Conservation (phyloP, 352 stramenopile species). For the Phytophthora cryptogea region DNA sequence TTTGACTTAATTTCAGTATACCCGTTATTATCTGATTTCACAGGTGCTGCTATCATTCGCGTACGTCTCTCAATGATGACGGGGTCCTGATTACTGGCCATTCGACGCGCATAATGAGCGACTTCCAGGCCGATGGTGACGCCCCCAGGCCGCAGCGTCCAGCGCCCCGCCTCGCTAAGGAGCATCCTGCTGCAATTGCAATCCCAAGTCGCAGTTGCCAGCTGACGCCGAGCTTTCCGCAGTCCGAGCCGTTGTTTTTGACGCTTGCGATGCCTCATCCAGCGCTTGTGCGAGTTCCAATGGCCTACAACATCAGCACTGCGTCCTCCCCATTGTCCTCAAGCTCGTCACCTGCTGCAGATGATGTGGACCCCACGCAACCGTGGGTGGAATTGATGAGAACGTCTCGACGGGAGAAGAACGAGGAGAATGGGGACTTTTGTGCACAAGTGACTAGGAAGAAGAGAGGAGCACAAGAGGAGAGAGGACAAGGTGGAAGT, state of each 20-base stretch:
- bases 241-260: slow-evolving; percentile 14
- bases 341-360: slow-evolving; percentile 9
- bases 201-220: not conserved
- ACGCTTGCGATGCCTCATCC: slow-evolving; percentile 11
- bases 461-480: slow-evolving; percentile 6
- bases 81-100: slow-evolving; percentile 21
- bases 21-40: too few relatives aligned
- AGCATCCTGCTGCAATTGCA: not conserved
- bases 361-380: slow-evolving; percentile 6
- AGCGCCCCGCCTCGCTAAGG: slow-evolving; percentile 9
- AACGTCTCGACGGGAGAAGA: not conserved
- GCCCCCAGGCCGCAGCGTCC: not conserved
- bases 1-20: too few relatives aligned
- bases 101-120: slow-evolving; percentile 5
- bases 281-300: not conserved
- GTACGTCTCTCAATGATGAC: not conserved
- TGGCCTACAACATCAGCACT: slow-evolving; percentile 7
- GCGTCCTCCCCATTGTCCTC: slow-evolving; percentile 22
- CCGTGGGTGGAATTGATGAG: slow-evolving; percentile 27
- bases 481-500: not conserved
- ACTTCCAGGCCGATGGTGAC: slow-evolving; percentile 10
- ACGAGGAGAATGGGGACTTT: slow-evolving; percentile 1
- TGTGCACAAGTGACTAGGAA: not conserved
- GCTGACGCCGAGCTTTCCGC: slow-evolving; percentile 16
- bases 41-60: too few relatives aligned